A percentile compares a stretch with the other conserved stretches of the same genome.
These are phyloP conservation scores for Podospora sp. DNA, from an alignment of 495 filamentous ascomycete genomes.

Conservation along the genomic window DNA sequence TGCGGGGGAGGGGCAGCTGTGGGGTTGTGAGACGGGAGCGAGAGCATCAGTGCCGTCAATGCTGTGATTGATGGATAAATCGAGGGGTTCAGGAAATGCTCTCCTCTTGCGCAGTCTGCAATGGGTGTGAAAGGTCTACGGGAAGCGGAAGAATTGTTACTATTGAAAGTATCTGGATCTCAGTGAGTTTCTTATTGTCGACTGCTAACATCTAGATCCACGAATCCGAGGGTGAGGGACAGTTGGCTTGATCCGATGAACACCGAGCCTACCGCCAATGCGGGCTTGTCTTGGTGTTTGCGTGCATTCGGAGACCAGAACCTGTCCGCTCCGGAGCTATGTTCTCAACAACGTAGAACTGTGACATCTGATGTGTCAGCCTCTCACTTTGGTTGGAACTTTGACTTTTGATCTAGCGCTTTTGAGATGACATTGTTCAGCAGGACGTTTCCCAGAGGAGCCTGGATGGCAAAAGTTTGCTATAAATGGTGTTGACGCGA, in stretches of 20 bases:
- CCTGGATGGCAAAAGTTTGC: neutral
- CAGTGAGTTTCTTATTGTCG: neutral
- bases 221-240: no score
- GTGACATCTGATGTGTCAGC: no score
- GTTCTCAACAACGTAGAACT: no score
- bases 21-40: conserved; percentile 18
- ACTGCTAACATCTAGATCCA: no score
- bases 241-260: no score
- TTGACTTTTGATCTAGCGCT: neutral
- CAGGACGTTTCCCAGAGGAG: neutral
- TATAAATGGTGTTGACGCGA: neutral
- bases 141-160: no score
- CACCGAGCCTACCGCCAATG: no score
- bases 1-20: conserved; percentile 17
- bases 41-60: neutral
- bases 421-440: neutral
- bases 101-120: neutral
- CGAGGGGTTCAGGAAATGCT: neutral
- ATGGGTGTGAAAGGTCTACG: neutral
- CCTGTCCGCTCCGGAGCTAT: no score
- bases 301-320: no score
- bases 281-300: no score
- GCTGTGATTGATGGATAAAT: conserved; percentile 46
- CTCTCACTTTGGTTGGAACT: neutral
- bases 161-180: neutral